Base-by-base conservation (phyloP, 768 basidiomycete species). In the Gloeostereum incarnatum region DNA sequence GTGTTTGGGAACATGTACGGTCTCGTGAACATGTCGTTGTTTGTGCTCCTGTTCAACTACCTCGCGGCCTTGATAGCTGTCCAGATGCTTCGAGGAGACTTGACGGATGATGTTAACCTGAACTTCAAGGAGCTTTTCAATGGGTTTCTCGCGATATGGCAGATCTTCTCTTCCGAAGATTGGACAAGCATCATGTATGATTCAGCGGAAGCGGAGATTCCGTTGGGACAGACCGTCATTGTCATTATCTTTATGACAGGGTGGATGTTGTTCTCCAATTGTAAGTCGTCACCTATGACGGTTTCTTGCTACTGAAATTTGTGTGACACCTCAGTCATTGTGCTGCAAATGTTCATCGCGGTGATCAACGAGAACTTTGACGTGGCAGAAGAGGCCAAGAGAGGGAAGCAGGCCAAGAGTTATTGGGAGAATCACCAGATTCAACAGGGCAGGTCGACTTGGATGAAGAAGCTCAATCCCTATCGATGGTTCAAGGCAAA, bases 321-420 rank as follows among this genome's bases (percentile, higher is more conserved):
- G n/a, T 38, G 5, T 38, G n/a, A n/a, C n/a, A n/a, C n/a, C n/a
- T n/a, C n/a, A 93, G 92, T 90, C 66, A 88, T 94, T 49, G 69
- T 94, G 6, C 56, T 94, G 35, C 91, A 94, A 53, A 84, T 97
- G 81, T 96, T 97, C 64, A 88, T 98, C 50, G 94, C 94, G 22
- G 91, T 94, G 31, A 91, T 96, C 67, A 88, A 92, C 51, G 91
- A 93, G 66, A 94, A 93, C 58, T 97, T 98, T 49, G 70, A 81
- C 17, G 78, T 96, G 4, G 90, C 90, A 0, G 94, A 97, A 51
- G 89, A 93, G 53, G 72, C 78, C 18, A 97, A 97, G 64, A 77
- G 81, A 37, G 71, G 73, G 10, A 71, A 82, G 45, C 94, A 96
- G 57, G 78, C 82, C 4, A 74, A 75, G 5, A 71, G 76, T 33